Base-by-base conservation (phyloP, 2,329 filamentous ascomycete species). In the Cladosporium phlei region DNA sequence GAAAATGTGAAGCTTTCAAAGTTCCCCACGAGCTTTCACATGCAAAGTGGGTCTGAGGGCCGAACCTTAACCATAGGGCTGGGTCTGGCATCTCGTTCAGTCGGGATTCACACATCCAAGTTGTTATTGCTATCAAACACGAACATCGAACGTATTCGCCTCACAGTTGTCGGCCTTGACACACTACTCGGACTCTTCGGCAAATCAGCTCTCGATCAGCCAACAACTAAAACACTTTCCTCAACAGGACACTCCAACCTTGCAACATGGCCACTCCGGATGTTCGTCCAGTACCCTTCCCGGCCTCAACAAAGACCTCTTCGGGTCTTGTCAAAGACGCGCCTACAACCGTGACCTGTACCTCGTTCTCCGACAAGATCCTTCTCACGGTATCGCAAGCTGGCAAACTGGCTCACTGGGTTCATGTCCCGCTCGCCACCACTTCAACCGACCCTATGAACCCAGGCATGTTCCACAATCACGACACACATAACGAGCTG, bases 391-490 rank as follows among this genome's bases (percentile, higher is more conserved):
- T 97, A 50, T 87, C 86, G 0, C 93, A 97, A 69, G 79, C 84
- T 51, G 91, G 90, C 5, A 79, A 84, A 49, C 70, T 97, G 37
- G 86, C 87, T 16, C 93, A 97, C 75, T 98, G 93, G 93, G 89
- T 96, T 16, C 86, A 93, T 71, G 86, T 94, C 0, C 85, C 87
- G 0, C 76, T 94, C 17, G 77, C 80, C n/a, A 77, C 83, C 0
- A 80, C 83, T 3, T 73, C 81, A n/a, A 76, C 79, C 14, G 76
- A 80, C 17, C 76, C 58, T 1, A 83, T 34, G 80, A 86, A 61
- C 78, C 80, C 69, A 68, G 76, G 16, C 59, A 82, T 37, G 71
- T 74, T 25, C 71, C 67, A 64, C 59, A 68, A 67, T 20, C 64
- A 64, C 47, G 65, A 63, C 20, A 69, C 71, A 27, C 75, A 77